Conservation (phyloP, 768 basidiomycete species). For the Brasilioporus rufonigricans region DNA sequence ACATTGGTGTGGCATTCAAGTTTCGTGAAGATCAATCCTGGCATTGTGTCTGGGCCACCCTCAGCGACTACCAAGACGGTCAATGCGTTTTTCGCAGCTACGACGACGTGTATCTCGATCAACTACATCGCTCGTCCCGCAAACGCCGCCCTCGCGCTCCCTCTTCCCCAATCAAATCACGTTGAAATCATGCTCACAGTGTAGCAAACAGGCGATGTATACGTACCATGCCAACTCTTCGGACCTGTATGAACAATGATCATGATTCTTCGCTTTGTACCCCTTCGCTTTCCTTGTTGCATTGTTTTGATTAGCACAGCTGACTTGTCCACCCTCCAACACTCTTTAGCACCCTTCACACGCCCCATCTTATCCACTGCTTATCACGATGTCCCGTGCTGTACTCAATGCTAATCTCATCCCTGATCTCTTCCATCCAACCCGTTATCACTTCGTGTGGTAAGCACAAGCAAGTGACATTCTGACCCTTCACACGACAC, state of each 20-base stretch:
- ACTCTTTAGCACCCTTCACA: constrained; percentile 7
- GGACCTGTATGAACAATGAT: constrained; percentile 16
- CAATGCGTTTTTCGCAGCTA: constrained; percentile 55
- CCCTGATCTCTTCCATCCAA: constrained; percentile 1
- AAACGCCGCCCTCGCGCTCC: constrained; percentile 30
- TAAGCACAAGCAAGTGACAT: neutral
- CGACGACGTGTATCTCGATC: constrained; percentile 56
- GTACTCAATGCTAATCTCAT: constrained; percentile 7
- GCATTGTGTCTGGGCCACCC: constrained; percentile 66
- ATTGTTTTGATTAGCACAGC: constrained; percentile 18
- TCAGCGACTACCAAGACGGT: constrained; percentile 50
- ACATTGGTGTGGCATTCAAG: constrained; percentile 49
- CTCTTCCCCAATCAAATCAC: constrained; percentile 22
- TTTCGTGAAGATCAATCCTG: constrained; percentile 48
- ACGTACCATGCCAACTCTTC: constrained; percentile 3
- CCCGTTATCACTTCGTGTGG: neutral
- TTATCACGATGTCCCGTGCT: constrained; percentile 5
- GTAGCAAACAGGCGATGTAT: constrained; percentile 13
- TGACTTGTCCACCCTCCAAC: constrained; percentile 1
- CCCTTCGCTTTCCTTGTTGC: neutral
- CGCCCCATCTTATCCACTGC: no score
- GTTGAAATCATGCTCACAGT: constrained; percentile 11
- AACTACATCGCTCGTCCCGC: constrained; percentile 41
- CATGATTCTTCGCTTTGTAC: constrained; percentile 1
- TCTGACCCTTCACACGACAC: neutral